Base-by-base conservation (phyloP, 1,284 basidiomycete species). In the Xanthoconium separans region DNA sequence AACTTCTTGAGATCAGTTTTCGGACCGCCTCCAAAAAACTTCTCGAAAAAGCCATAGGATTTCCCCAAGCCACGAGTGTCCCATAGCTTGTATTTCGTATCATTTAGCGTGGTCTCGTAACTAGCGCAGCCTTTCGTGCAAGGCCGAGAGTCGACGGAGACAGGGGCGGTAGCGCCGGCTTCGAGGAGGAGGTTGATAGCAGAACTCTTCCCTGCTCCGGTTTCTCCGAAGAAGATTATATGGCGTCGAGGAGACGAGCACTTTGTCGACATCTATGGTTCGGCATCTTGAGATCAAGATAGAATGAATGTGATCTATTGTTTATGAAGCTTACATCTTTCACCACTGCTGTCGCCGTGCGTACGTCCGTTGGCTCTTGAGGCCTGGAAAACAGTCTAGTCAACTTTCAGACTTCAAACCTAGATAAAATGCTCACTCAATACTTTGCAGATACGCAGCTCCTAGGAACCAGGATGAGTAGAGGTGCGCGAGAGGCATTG, bases 61-160 rank as follows among this genome's bases (percentile, higher is more conserved):
- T 56, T 64, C n/a, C 64, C 49, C 2, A 68, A 59, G 22, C 66
- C 66, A 41, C 64, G 66, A 16, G 66, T 72, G 37, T 68, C 66
- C 63, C 69, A 72, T 1, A 68, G 47, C 1, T 18, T 54, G 37
- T 51, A 72, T 22, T 12, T 33, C 2, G 8, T 34, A 9, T 44
- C 52, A 7, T 44, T 11, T 3, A 70, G 31, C 9, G 18, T 55
- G 41, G 41, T 53, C 40, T 55, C 34, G 29, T 69, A 71, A 34
- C 12, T 3, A 3, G 30, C 12, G 18, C 2, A 52, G 3, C 0
- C 24, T 47, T 41, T 46, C n/a, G 69, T 72, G 44, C 70, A 71
- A 16, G 57, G 58, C 2, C 16, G 43, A 18, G 58, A 30, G 29
- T 57, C 57, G 11, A 55, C 55, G 18, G 69, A 67, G 39, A 58